Evolutionary conservation across 1,284 basidiomycete genomes (phyloP), one percentile per base, ranked within the genome.

Genomic region (Ceratobasidium sp.): DNA sequence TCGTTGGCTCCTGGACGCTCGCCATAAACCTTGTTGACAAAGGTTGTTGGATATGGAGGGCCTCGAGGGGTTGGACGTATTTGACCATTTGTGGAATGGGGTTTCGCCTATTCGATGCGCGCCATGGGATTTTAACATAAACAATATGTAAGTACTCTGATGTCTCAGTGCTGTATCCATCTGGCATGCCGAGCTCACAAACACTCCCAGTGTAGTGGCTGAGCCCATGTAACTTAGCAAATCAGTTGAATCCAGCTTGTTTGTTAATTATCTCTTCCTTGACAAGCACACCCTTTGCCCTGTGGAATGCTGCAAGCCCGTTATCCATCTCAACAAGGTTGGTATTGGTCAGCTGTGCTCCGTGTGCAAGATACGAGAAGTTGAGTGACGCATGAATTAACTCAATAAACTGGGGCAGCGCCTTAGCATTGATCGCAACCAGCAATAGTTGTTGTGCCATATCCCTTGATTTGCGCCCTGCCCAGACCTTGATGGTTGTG

Each of bases 181-280:
- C 51, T 6, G 67, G 39, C 26, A 37, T 37, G n/a, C 75, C 67
- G 2, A 58, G 39, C 28, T 47, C 17, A 15, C 56, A 54, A 17
- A 66, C 35, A 31, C 20, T 31, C 20, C 37, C 23, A 3, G 58
- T 45, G 51, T 68, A 76, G 37, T 71, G 75, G 28, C 23, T 28
- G 49, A 76, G 51, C 31, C 23, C 47, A 56, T 76, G 66, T 2
- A 76, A 47, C 60, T 76, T 76, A 20, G 49, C 64, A n/a, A 76
- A 58, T 3, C 31, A 13, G 54, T 56, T 23, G 23, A 56, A 56
- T 23, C 51, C 20, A 11, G 31, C 39, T 23, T 26, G 3, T 3
- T 35, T 47, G 11, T 35, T 13, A 5, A 31, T 33, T 7, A 35
- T 23, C 31, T 47, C 13, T 1, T 1, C 13, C 17, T 69, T 39